Evolutionary conservation across 2,329 filamentous ascomycete species (phyloP), one percentile per base, ranked within the genome.

Genomic region (Penicillium capsulatum): DNA sequence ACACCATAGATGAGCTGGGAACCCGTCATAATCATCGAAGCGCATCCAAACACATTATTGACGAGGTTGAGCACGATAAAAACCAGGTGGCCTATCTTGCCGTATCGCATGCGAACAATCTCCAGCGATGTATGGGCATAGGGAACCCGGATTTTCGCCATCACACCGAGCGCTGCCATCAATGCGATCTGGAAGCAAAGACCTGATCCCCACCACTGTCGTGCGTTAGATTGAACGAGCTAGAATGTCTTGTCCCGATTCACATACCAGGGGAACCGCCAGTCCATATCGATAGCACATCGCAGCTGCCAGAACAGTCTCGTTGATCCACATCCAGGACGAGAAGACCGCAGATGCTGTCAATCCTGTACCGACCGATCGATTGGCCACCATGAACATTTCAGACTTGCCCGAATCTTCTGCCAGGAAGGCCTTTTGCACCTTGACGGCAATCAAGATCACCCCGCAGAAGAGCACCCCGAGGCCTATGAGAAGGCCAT

Each of bases 121-220:
- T 75, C 72, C 2, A 75, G 60, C 2, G 68, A 72, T 0, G 72
- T 75, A 40, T 75, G 72, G 0, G 72, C 72, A 40, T 73, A 72
- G 0, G 72, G 72, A 0, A 74, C 70, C 27, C 71, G 58, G 22
- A 74, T 63, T 50, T 75, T 75, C 9, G 68, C 68, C 31, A 73
- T 53, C 5, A 75, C 69, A 3, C 72, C 72, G 1, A 75, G 58
- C 1, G 64, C 63, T 2, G 71, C 70, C 67, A 75, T 74, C 22
- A 74, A 54, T 4, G 70, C 70, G 38, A 75, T 73, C 51, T 74
- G 68, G 35, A 73, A 73, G 27, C 60, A 69, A 8, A 68, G 61
- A 7, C 65, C 67, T 33, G 59, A 59, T 29, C 57, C 62, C 59
- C 59, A 66, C 63, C 62, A 66, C 53, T 63, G 34, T 2, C 13